These are phyloP conservation scores for Lasiosphaeria hispida DNA, from an alignment of 495 filamentous ascomycete species.

Conservation along the genomic window DNA sequence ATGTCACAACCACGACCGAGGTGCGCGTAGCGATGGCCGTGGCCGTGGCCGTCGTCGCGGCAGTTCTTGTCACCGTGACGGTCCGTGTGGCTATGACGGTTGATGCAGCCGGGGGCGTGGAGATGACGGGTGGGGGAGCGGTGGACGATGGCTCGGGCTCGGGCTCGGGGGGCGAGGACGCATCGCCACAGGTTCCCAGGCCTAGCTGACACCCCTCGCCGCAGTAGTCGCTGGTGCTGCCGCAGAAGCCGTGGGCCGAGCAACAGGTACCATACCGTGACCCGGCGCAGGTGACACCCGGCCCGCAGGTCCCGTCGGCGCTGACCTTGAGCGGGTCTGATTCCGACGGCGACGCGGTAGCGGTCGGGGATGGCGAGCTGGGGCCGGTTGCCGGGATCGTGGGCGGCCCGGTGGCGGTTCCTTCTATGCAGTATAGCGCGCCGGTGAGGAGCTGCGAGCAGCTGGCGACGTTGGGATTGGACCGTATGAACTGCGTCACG, in stretches of 20 bases:
- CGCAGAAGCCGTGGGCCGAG: conserved; percentile 41
- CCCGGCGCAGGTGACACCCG: conserved; percentile 39
- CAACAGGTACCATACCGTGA: conserved; percentile 43
- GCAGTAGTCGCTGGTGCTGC: conserved; percentile 40
- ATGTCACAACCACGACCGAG: conserved; percentile 10
- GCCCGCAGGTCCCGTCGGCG: conserved; percentile 39
- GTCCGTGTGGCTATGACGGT: conserved; percentile 22
- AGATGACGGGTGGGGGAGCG: neutral
- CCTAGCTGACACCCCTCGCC: conserved; percentile 36
- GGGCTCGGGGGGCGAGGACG: conserved; percentile 1
- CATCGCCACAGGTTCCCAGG: conserved; percentile 33
- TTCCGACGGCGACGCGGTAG: neutral
- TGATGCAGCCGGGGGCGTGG: conserved; percentile 10
- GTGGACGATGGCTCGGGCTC: neutral
- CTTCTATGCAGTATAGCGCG: conserved; percentile 25
- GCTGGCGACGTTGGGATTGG: conserved; percentile 26
- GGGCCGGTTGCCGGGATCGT: conserved; percentile 1
- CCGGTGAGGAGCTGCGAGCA: conserved; percentile 24
- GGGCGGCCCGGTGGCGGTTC: conserved; percentile 5
- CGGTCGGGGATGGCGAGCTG: neutral
- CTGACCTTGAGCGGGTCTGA: conserved; percentile 15
- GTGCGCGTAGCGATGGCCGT: conserved; percentile 16
- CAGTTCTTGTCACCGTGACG: conserved; percentile 1
- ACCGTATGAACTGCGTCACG: conserved; percentile 28
- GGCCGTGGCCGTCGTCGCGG: conserved; percentile 2